These are phyloP conservation scores for Aurantiochytrium sp. DNA, from an alignment of 108 stramenopile genomes.

Conservation along the genomic window DNA sequence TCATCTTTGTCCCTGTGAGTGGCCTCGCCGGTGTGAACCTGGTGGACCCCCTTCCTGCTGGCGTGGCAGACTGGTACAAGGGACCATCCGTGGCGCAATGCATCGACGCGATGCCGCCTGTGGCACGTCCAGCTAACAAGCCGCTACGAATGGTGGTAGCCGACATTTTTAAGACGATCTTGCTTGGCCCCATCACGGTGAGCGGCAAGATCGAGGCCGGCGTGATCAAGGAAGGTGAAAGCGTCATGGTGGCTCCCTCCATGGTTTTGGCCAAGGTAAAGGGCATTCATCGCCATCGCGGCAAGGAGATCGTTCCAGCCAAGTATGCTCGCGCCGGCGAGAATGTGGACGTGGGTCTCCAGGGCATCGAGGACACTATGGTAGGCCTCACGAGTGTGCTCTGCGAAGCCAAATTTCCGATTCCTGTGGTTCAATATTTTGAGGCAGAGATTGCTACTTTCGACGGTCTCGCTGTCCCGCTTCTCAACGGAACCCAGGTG, in stretches of 20 bases:
- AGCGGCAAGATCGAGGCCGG: constrained; percentile 71
- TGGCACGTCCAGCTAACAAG: constrained; percentile 43
- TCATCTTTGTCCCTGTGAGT: constrained; percentile 59
- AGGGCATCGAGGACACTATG: constrained; percentile 65
- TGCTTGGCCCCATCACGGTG: constrained; percentile 63
- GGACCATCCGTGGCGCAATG: constrained; percentile 62
- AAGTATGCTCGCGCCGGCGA: constrained; percentile 73
- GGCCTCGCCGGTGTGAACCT: constrained; percentile 63
- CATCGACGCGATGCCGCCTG: constrained; percentile 46
- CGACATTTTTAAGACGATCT: constrained; percentile 57
- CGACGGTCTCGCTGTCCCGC: constrained; percentile 53
- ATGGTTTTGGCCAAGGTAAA: constrained; percentile 62
- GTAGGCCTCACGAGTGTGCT: constrained; percentile 67
- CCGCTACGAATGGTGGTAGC: constrained; percentile 45
- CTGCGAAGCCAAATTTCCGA: constrained; percentile 45
- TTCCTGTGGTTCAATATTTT: constrained; percentile 52
- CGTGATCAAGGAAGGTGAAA: constrained; percentile 55
- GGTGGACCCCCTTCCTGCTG: constrained; percentile 4
- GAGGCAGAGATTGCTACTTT: constrained; percentile 53
- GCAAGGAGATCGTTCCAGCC: constrained; percentile 43
- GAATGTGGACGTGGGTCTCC: constrained; percentile 63
- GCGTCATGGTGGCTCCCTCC: constrained; percentile 64
- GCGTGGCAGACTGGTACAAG: constrained; percentile 56
- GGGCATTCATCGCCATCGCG: constrained; percentile 51
- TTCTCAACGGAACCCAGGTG: constrained; percentile 65